These are phyloP conservation scores for Xylariaceae sp. DNA, from an alignment of 2,329 filamentous ascomycete genomes.

Conservation along the genomic window DNA sequence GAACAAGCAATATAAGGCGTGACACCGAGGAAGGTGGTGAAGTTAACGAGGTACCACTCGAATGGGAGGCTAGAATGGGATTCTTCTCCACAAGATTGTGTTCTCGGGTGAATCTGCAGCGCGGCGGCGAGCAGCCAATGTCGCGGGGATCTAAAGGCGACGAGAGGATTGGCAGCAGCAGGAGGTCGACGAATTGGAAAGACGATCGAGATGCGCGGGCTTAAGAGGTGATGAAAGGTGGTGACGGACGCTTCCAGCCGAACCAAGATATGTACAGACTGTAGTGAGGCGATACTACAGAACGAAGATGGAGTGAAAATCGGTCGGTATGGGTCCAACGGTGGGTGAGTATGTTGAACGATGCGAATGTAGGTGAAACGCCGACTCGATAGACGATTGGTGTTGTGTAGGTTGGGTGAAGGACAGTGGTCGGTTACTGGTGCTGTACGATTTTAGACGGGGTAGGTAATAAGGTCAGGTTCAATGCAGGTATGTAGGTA, in stretches of 20 bases:
- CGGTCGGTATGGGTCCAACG: constrained; percentile 12
- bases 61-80: constrained; percentile 21
- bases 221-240: constrained; percentile 2
- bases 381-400: constrained; percentile 26
- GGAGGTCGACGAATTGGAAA: constrained; percentile 20
- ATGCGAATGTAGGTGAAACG: constrained; percentile 25
- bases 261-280: constrained; percentile 21
- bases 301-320: constrained; percentile 15
- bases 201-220: constrained; percentile 22
- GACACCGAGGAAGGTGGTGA: constrained; percentile 1
- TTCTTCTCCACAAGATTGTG: neutral
- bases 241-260: constrained; percentile 11
- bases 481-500: constrained; percentile 10
- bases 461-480: neutral
- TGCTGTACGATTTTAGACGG: neutral
- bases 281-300: constrained; percentile 5
- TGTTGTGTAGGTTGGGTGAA: constrained; percentile 15
- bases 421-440: neutral
- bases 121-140: constrained; percentile 15
- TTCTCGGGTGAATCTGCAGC: constrained; percentile 2
- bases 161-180: constrained; percentile 18
- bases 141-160: constrained; percentile 17
- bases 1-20: constrained; percentile 13
- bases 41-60: constrained; percentile 30
- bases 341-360: constrained; percentile 16